Evolutionary conservation across 768 basidiomycete species (phyloP), one percentile per base, ranked within the genome.

Genomic region (Tulasnella sp.): DNA sequence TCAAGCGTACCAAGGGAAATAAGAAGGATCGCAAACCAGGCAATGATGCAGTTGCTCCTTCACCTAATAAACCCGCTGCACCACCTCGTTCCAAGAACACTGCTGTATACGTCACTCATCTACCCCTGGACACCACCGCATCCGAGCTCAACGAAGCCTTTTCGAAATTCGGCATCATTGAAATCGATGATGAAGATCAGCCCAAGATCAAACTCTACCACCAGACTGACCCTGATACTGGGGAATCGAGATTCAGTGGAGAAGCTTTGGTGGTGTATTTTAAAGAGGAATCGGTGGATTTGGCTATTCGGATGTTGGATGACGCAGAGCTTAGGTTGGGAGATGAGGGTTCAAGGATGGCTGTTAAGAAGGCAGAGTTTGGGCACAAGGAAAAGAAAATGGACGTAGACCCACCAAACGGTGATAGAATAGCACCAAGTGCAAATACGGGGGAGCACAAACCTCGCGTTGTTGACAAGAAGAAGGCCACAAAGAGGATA

Each of bases 121-220:
- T 99, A 2, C 93, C 93, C 7, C 59, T 68, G 0, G 83, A 91
- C 61, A 69, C 88, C 0, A 83, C 83, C 1, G 59, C 63, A 5
- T 79, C 83, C 7, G 85, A 90, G 62, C 64, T 99, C 29, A 69
- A 77, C n/a, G 76, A 78, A 43, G 79, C 84, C n/a, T 99, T 98
- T 64, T 77, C 79, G 20, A 90, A 78, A 63, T 96, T 81, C 58
- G 95, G 95, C 15, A 76, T 99, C 28, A 78, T 99, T 47, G 82
- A 96, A 62, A 88, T 93, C 61, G 90, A 89, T 56, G 83, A 91
- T 58, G 70, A 79, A n/a, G 91, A 87, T 2, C 77, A 87, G 52
- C 81, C 83, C n/a, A 88, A 92, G 62, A 76, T 98, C 63, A 99
- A 99, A 71, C 72, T 98, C 70, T 99, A 99, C 65, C n/a, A n/a